phyloP scores from a whole-genome alignment of 306 rosid genomes.

The Cucurbita moschata region DNA sequence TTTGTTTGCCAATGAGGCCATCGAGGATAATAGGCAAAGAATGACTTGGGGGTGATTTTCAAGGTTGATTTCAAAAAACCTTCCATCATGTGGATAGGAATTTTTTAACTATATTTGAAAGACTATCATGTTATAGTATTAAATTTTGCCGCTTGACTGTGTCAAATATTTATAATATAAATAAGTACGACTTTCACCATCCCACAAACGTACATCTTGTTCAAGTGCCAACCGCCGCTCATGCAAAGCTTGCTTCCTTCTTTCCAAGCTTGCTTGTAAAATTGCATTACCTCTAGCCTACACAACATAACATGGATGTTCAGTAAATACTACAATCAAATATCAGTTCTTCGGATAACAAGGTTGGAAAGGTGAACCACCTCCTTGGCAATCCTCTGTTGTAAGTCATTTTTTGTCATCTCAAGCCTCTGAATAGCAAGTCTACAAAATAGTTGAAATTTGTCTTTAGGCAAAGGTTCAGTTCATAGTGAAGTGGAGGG shows the following conservation, averaged over 20 bases:
- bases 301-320: neutral
- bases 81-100: too few species aligned
- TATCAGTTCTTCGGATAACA: neutral
- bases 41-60: too few species aligned
- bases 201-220: conserved; percentile 61
- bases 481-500: neutral
- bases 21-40: too few species aligned
- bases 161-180: neutral
- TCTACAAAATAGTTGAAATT: conserved; percentile 22
- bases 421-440: conserved; percentile 96
- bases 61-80: too few species aligned
- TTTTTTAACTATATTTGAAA: too few species aligned
- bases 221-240: conserved; percentile 98
- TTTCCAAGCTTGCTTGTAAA: conserved; percentile 96
- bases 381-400: conserved; percentile 96
- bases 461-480: neutral
- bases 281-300: conserved; percentile 99
- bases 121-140: neutral
- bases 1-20: too few species aligned
- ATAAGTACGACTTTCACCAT: neutral
- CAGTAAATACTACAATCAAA: conserved; percentile 3
- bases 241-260: conserved; percentile 99
- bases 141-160: neutral
- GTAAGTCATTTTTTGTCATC: conserved; percentile 82
- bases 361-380: conserved; percentile 21